phyloP scores from a whole-genome alignment of 83 land plant genomes.

The Picea abies region DNA sequence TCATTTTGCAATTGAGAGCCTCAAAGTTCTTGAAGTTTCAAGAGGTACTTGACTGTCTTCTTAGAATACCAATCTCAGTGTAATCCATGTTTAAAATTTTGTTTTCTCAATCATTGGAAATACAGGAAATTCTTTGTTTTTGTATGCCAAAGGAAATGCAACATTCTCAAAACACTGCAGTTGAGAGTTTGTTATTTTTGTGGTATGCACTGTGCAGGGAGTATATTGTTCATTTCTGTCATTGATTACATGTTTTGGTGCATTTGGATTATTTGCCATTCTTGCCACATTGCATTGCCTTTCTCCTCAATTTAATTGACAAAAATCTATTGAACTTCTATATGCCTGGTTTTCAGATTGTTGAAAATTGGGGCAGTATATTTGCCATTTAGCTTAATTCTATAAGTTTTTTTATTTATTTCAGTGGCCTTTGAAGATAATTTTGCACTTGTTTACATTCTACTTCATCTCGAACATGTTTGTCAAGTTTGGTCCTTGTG shows the following conservation, averaged over 20 bases:
- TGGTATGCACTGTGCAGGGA: neutral
- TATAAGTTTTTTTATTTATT: too few species aligned
- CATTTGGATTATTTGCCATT: neutral
- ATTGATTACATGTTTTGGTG: neutral
- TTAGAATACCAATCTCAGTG: neutral
- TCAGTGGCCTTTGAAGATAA: too few species aligned
- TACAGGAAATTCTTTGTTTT: neutral
- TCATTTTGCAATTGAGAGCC: constrained; percentile 91
- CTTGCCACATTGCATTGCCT: too few species aligned
- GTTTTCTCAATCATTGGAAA: neutral
- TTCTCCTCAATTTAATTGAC: too few species aligned
- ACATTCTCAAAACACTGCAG: neutral
- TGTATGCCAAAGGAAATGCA: neutral
- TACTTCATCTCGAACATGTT: neutral
- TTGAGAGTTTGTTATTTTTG: neutral
- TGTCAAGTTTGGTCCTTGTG: neutral
- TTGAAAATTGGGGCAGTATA: neutral
- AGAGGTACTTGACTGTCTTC: constrained; percentile 59
- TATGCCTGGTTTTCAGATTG: neutral
- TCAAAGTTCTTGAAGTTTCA: constrained; percentile 96
- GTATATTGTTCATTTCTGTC: neutral
- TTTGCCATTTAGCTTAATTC: too few species aligned
- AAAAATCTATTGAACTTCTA: neutral
- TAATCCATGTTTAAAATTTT: neutral
- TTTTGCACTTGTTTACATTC: neutral